These are phyloP conservation scores for Boeremia lycopersici DNA, from an alignment of 2,329 filamentous ascomycete species.

Conservation along the genomic window DNA sequence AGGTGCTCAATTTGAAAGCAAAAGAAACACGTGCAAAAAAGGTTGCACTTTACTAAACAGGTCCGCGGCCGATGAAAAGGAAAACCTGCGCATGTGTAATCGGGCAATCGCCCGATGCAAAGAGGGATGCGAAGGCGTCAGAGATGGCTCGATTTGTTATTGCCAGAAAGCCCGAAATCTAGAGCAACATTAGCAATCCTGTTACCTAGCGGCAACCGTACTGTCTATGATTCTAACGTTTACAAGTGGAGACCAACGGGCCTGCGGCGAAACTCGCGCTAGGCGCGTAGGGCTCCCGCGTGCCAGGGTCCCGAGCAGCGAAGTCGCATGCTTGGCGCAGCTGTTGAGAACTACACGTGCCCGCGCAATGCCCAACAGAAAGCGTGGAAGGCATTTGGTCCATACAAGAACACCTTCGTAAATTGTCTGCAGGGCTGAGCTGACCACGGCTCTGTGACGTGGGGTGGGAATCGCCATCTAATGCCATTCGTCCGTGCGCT, in stretches of 20 bases:
- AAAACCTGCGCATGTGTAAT: conserved; percentile 8
- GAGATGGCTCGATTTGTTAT: conserved; percentile 12
- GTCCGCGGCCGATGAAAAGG: conserved; percentile 15
- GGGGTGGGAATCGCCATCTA: neutral
- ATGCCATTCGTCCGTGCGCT: conserved; percentile 11
- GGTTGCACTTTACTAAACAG: neutral
- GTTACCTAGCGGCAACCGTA: conserved; percentile 14
- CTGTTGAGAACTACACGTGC: conserved; percentile 4
- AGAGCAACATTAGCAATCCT: conserved; percentile 19
- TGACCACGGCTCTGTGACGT: neutral
- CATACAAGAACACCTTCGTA: neutral
- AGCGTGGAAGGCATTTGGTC: neutral
- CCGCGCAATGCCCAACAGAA: neutral
- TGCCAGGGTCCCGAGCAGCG: conserved; percentile 8
- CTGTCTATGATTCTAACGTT: conserved; percentile 18
- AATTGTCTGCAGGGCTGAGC: neutral
- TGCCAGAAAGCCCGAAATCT: conserved; percentile 13
- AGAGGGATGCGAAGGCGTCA: conserved; percentile 8
- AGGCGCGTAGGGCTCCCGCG: conserved; percentile 7
- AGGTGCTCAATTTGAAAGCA: conserved; percentile 3
- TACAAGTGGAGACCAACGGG: conserved; percentile 7
- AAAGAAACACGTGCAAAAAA: conserved; percentile 8
- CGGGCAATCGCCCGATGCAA: conserved; percentile 9
- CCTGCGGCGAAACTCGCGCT: conserved; percentile 13
- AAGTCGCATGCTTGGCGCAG: conserved; percentile 11